phyloP scores from a whole-genome alignment of 169 alveolate species.

The Plasmodium inui region DNA sequence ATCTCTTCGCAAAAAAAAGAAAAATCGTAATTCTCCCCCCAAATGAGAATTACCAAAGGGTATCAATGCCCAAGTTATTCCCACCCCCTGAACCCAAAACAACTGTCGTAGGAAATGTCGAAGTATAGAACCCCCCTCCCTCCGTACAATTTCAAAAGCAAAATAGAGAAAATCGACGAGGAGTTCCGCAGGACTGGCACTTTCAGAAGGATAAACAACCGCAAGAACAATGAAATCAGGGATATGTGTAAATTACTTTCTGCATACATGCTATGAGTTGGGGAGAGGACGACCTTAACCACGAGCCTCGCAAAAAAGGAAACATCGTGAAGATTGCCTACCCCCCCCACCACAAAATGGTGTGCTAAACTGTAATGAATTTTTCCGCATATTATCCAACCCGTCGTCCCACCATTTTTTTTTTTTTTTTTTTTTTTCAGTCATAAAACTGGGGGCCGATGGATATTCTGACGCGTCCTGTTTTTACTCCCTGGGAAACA shows the following conservation, averaged over 20 bases:
- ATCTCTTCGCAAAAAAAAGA: not conserved
- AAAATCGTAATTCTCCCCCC: not conserved
- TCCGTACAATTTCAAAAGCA: conserved; percentile 52
- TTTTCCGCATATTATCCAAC: not conserved
- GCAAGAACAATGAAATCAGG: conserved; percentile 64
- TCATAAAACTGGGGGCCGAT: conserved; percentile 64
- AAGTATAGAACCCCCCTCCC: conserved; percentile 57
- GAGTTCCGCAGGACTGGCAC: conserved; percentile 41
- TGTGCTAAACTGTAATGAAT: not conserved
- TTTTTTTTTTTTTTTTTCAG: not conserved
- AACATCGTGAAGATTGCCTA: not conserved
- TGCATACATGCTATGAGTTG: not conserved
- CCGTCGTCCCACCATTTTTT: not conserved
- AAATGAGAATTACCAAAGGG: not conserved
- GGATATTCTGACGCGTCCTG: conserved; percentile 66
- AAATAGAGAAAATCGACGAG: conserved; percentile 50
- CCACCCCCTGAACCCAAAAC: not conserved
- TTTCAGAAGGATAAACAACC: conserved; percentile 55
- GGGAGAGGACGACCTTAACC: not conserved
- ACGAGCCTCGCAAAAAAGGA: not conserved
- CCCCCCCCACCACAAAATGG: not conserved
- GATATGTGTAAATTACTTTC: conserved; percentile 52
- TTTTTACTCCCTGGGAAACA: conserved; percentile 63
- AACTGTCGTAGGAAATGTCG: conserved; percentile 30
- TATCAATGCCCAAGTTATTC: not conserved